Conservation (phyloP, 1,284 basidiomycete genomes). For the Pyrrhoderma lamaoense region DNA sequence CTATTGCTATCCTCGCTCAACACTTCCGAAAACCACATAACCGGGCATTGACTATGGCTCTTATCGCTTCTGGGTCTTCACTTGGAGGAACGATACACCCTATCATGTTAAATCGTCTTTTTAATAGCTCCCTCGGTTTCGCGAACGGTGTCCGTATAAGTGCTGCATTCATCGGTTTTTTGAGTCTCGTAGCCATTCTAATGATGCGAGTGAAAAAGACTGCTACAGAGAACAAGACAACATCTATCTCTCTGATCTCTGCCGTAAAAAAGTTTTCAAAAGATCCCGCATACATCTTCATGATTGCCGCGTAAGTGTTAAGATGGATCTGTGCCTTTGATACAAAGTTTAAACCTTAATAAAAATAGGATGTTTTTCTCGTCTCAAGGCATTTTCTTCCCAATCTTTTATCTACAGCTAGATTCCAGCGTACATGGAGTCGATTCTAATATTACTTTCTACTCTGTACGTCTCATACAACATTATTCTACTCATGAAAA, state of each 20-base stretch:
- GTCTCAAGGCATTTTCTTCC: conserved; percentile 36
- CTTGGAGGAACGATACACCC: conserved; percentile 45
- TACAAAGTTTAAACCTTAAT: neutral
- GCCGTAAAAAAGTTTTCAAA: conserved; percentile 9
- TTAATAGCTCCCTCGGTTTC: conserved; percentile 22
- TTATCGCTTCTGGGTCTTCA: conserved; percentile 43
- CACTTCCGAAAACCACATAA: conserved; percentile 16
- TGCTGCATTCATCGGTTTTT: conserved; percentile 23
- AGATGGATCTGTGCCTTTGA: neutral
- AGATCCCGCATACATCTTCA: conserved; percentile 8
- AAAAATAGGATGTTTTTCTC: conserved; percentile 28
- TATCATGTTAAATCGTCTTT: conserved; percentile 39
- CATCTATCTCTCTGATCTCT: conserved; percentile 15
- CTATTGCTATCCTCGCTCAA: conserved; percentile 18
- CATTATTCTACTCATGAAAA: conserved; percentile 19
- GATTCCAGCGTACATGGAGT: conserved; percentile 26
- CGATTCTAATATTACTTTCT: conserved; percentile 18
- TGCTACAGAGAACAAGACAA: conserved; percentile 24
- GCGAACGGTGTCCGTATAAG: conserved; percentile 25
- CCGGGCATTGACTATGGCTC: conserved; percentile 43
- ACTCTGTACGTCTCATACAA: conserved; percentile 8
- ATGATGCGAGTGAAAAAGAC: conserved; percentile 27
- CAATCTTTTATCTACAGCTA: conserved; percentile 39
- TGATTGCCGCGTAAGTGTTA: neutral
- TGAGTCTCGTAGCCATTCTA: conserved; percentile 24